phyloP scores from a whole-genome alignment of 768 basidiomycete genomes.

The Mycena belliarum region DNA sequence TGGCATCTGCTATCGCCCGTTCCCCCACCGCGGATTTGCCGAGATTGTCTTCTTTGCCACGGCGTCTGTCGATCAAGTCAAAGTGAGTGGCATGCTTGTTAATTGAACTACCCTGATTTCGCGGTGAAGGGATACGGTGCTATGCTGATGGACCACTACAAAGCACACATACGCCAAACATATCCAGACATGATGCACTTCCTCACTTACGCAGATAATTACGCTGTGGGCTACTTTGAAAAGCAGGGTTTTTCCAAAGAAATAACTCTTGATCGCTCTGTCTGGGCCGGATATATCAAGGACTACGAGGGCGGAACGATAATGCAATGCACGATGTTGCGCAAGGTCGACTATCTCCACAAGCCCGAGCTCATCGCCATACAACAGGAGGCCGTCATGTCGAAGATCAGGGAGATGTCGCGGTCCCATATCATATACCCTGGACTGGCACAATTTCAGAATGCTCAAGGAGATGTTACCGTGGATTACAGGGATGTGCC shows the following conservation, averaged over 20 bases:
- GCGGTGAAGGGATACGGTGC: constrained; percentile 86
- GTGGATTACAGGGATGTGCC: constrained; percentile 82
- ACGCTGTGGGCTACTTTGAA: constrained; percentile 98
- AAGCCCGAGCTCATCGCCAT: constrained; percentile 71
- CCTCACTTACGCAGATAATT: constrained; percentile 98
- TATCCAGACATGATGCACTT: constrained; percentile 93
- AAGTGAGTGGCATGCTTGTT: constrained; percentile 51
- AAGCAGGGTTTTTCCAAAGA: constrained; percentile 99
- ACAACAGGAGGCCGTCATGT: constrained; percentile 88
- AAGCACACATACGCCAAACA: constrained; percentile 81
- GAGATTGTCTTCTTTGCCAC: constrained; percentile 99
- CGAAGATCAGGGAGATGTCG: constrained; percentile 85
- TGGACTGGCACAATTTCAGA: constrained; percentile 77
- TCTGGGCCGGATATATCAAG: constrained; percentile 99
- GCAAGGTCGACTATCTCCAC: constrained; percentile 85
- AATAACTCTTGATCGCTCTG: constrained; percentile 84
- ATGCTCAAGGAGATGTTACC: constrained; percentile 46
- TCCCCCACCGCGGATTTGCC: constrained; percentile 91
- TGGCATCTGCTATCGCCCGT: constrained; percentile 96
- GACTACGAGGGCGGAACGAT: constrained; percentile 99
- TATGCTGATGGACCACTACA: constrained; percentile 98
- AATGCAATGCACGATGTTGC: constrained; percentile 98
- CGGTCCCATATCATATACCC: constrained; percentile 83
- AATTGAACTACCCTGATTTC: not conserved
- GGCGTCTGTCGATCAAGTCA: constrained; percentile 94